A percentile compares a stretch with the other conserved stretches of the same genome.
phyloP scores from a whole-genome alignment of 495 filamentous ascomycete species.

The Gamarada debralockiae region DNA sequence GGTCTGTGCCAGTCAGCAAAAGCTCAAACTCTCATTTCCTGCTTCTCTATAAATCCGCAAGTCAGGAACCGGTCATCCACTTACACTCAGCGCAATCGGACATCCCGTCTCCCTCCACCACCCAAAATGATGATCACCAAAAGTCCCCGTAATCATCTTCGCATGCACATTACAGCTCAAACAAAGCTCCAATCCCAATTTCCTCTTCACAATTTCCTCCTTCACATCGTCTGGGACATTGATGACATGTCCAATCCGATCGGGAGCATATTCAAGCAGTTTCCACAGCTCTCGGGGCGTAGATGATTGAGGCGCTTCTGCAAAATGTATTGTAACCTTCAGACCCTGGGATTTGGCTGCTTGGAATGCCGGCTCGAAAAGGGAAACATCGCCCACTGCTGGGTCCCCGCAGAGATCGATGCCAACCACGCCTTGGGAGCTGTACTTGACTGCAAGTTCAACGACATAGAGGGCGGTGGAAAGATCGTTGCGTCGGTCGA shows the following conservation, averaged over 20 bases:
- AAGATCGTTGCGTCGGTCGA: constrained; percentile 63
- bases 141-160: constrained; percentile 64
- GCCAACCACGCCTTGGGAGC: constrained; percentile 59
- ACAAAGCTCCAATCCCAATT: constrained; percentile 70
- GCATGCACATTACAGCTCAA: constrained; percentile 79
- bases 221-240: constrained; percentile 58
- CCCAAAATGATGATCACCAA: constrained; percentile 71
- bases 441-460: constrained; percentile 56
- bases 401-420: constrained; percentile 83
- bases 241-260: constrained; percentile 77
- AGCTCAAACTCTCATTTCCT: background rate
- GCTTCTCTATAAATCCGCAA: background rate
- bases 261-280: constrained; percentile 61
- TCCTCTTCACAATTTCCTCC: constrained; percentile 45
- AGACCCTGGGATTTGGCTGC: constrained; percentile 49
- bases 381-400: constrained; percentile 50
- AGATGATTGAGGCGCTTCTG: constrained; percentile 54
- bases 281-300: constrained; percentile 53
- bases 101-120: constrained; percentile 52
- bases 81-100: constrained; percentile 55
- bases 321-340: constrained; percentile 74
- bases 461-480: constrained; percentile 56
- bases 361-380: constrained; percentile 52
- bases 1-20: constrained; percentile 48
- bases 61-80: constrained; percentile 28